A percentile compares a stretch with the other conserved stretches of the same genome.
Conservation (phyloP, 2,329 filamentous ascomycete species). For the Fusarium palustre region DNA sequence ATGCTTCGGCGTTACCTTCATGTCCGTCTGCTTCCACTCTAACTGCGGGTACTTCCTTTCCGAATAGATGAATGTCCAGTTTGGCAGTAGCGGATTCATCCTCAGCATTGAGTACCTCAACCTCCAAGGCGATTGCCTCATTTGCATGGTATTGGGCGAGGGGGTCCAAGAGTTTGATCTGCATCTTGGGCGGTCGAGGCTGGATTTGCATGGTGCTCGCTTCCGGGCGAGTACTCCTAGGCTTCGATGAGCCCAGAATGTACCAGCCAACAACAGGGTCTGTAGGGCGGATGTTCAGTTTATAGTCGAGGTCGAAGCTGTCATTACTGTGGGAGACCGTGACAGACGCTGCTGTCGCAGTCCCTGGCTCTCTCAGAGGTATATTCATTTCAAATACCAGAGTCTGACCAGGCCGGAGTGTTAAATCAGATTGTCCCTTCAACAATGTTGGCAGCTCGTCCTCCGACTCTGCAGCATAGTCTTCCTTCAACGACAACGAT, state of each 20-base stretch:
- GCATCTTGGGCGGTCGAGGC: constrained; percentile 92
- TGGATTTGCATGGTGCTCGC: constrained; percentile 75
- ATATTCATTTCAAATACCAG: constrained; percentile 78
- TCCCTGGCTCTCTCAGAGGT: constrained; percentile 84
- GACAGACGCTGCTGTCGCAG: constrained; percentile 74
- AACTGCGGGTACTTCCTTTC: constrained; percentile 64
- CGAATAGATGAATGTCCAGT: constrained; percentile 75
- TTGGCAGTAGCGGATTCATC: constrained; percentile 80
- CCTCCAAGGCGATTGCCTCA: constrained; percentile 75
- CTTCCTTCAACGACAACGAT: constrained; percentile 50
- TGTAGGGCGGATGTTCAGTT: constrained; percentile 63
- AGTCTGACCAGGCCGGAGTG: constrained; percentile 73
- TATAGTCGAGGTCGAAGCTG: constrained; percentile 75
- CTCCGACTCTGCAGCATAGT: constrained; percentile 44
- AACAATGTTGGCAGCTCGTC: constrained; percentile 56
- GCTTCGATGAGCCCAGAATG: constrained; percentile 56
- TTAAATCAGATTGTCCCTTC: constrained; percentile 71
- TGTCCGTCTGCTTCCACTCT: constrained; percentile 55
- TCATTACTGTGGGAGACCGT: constrained; percentile 72
- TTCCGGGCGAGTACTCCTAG: constrained; percentile 61
- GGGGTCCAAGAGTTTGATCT: constrained; percentile 73
- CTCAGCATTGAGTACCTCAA: constrained; percentile 85
- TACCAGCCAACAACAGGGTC: constrained; percentile 64
- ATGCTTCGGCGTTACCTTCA: constrained; percentile 50
- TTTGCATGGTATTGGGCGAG: constrained; percentile 85